These are phyloP conservation scores for Russula foetens DNA, from an alignment of 768 basidiomycete species.

Conservation along the genomic window DNA sequence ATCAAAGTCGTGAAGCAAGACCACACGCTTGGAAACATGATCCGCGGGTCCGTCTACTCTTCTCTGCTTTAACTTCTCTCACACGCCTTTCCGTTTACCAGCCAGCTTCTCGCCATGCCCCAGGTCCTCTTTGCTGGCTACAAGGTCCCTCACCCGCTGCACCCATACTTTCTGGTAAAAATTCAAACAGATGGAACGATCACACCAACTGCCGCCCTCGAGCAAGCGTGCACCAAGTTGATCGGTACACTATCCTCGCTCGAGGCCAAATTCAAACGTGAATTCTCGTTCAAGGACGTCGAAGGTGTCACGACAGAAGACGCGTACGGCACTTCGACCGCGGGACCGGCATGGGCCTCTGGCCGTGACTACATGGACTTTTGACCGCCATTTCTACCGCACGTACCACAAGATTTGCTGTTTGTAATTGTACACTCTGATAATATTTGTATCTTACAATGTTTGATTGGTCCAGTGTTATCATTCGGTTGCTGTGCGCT, in stretches of 20 bases:
- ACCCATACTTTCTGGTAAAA: constrained; percentile 91
- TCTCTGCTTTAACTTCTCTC: not conserved
- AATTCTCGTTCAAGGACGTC: constrained; percentile 72
- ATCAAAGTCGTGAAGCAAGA: constrained; percentile 94
- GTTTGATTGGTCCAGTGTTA: not conserved
- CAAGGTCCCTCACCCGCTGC: constrained; percentile 94
- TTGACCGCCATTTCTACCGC: not conserved
- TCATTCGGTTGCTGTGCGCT: not conserved
- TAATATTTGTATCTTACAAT: constrained; percentile 6
- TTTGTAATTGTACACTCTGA: constrained; percentile 9
- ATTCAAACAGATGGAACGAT: constrained; percentile 88
- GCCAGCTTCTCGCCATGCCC: constrained; percentile 85
- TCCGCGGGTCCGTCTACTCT: constrained; percentile 70
- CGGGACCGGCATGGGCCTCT: constrained; percentile 19
- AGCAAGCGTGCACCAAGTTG: constrained; percentile 75
- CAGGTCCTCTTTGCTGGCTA: constrained; percentile 93
- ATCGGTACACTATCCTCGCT: constrained; percentile 54
- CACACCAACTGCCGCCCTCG: constrained; percentile 76
- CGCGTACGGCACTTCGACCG: constrained; percentile 24
- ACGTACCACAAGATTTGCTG: not conserved
- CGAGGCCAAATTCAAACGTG: constrained; percentile 72
- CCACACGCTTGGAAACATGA: constrained; percentile 93
- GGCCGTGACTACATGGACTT: constrained; percentile 25
- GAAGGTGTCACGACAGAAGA: constrained; percentile 35
- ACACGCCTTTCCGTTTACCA: constrained; percentile 26